Evolutionary conservation across 805 yeast species (phyloP).

Genomic region (Kazachstania martiniae): DNA sequence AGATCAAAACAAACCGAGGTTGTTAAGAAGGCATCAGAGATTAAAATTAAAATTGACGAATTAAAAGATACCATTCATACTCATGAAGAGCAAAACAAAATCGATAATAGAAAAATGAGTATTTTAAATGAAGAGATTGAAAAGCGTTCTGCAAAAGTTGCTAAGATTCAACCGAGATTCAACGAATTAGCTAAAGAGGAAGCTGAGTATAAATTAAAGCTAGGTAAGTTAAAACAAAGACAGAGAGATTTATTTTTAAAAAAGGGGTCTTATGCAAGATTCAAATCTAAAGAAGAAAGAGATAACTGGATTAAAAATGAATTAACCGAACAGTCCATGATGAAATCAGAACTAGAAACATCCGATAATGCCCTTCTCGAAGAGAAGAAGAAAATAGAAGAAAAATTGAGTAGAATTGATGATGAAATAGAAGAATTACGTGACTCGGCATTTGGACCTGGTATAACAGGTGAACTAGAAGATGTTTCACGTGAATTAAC

Average conservation of each 20-base stretch:
- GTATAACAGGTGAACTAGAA: slow-evolving; percentile 25
- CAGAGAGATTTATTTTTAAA: slow-evolving; percentile 59
- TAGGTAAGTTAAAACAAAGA: slow-evolving; percentile 34
- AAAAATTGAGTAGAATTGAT: slow-evolving; percentile 17
- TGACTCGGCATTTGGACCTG: slow-evolving; percentile 30
- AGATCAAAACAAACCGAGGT: slow-evolving; percentile 40
- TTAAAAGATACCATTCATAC: slow-evolving; percentile 28
- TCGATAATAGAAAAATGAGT: slow-evolving; percentile 18
- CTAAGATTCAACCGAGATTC: slow-evolving; percentile 32
- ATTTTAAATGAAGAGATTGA: slow-evolving; percentile 24
- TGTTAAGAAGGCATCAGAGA: slow-evolving; percentile 37
- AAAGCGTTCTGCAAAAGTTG: slow-evolving; percentile 30
- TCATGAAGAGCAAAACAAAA: slow-evolving; percentile 25
- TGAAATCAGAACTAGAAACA: slow-evolving; percentile 15
- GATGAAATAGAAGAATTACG: slow-evolving; percentile 27
- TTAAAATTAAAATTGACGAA: slow-evolving; percentile 37
- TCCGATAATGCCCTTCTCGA: not conserved
- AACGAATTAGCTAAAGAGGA: slow-evolving; percentile 33
- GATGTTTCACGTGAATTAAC: slow-evolving; percentile 23
- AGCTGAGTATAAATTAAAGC: slow-evolving; percentile 27
- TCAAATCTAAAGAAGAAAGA: slow-evolving; percentile 44
- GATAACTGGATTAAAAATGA: slow-evolving; percentile 55
- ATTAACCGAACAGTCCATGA: slow-evolving; percentile 29
- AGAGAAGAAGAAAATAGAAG: slow-evolving; percentile 7
- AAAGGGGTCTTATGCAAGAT: slow-evolving; percentile 57